These are phyloP conservation scores for Diutina neorugosa DNA, from an alignment of 1,139 yeast species.

Conservation along the genomic window DNA sequence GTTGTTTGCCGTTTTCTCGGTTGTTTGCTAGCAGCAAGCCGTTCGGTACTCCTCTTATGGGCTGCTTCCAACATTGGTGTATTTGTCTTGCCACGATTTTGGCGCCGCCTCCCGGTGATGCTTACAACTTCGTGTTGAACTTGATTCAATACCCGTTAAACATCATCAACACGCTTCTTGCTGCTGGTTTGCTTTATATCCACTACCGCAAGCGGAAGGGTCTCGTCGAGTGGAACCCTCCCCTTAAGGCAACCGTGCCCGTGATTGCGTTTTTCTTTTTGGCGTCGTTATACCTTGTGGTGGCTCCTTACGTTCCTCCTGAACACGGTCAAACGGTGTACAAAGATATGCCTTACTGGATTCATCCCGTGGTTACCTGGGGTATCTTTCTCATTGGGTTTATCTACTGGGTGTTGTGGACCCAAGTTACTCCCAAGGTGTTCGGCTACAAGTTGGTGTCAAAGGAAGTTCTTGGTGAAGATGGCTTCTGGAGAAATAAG, in stretches of 20 bases:
- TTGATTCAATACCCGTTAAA: constrained; percentile 40
- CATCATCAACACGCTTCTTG: constrained; percentile 36
- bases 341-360: constrained; percentile 58
- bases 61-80: constrained; percentile 49
- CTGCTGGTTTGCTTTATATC: constrained; percentile 28
- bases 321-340: constrained; percentile 53
- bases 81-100: constrained; percentile 34
- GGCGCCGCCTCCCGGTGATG: constrained; percentile 41
- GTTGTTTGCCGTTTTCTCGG: constrained; percentile 32
- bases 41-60: constrained; percentile 36
- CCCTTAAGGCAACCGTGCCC: constrained; percentile 55
- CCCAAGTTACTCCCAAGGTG: constrained; percentile 41
- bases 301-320: constrained; percentile 80
- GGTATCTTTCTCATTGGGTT: constrained; percentile 66
- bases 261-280: constrained; percentile 54
- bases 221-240: constrained; percentile 56
- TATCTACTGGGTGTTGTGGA: constrained; percentile 62
- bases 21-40: constrained; percentile 34
- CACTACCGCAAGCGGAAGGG: constrained; percentile 41
- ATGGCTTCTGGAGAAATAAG: constrained; percentile 66
- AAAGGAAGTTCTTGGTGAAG: constrained; percentile 51
- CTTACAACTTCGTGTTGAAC: constrained; percentile 34
- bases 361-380: constrained; percentile 77
- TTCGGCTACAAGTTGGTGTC: constrained; percentile 49
- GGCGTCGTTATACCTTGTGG: constrained; percentile 57